phyloP scores from a whole-genome alignment of 305 asterid species.

The Fraxinus paxiana region DNA sequence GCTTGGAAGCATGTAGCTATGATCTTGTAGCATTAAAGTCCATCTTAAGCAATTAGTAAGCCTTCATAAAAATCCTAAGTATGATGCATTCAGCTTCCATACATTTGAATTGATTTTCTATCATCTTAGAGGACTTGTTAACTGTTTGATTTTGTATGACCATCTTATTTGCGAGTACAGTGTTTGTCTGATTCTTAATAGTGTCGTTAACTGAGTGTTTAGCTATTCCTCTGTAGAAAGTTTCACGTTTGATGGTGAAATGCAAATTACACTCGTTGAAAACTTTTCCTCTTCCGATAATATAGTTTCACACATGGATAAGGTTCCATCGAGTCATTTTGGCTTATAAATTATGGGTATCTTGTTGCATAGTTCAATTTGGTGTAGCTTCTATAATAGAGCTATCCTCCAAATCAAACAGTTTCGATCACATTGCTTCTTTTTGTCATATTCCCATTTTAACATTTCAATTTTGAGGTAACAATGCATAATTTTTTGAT shows the following conservation, averaged over 20 bases:
- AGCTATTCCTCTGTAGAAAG: not conserved
- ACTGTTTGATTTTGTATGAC: not conserved
- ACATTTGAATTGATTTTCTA: not conserved
- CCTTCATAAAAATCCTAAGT: not conserved
- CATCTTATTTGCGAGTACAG: not conserved
- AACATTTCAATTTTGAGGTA: not conserved
- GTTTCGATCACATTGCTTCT: not conserved
- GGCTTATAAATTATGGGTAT: not conserved
- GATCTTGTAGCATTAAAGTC: not conserved
- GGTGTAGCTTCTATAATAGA: not conserved
- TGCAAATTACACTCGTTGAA: not conserved
- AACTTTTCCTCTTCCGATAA: not conserved
- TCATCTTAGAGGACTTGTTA: not conserved
- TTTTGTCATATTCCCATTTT: not conserved
- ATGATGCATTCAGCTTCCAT: not conserved
- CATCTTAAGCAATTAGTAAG: not conserved
- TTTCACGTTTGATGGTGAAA: not conserved
- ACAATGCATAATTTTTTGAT: not conserved
- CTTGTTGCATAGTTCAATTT: not conserved
- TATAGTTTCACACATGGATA: not conserved
- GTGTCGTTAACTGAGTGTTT: not conserved
- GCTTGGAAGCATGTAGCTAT: not conserved
- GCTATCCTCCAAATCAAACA: not conserved
- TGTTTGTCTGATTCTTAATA: not conserved
- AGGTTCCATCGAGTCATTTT: not conserved